These are phyloP conservation scores for Ogataea salicorniae DNA, from an alignment of 805 yeast species.

Conservation along the genomic window DNA sequence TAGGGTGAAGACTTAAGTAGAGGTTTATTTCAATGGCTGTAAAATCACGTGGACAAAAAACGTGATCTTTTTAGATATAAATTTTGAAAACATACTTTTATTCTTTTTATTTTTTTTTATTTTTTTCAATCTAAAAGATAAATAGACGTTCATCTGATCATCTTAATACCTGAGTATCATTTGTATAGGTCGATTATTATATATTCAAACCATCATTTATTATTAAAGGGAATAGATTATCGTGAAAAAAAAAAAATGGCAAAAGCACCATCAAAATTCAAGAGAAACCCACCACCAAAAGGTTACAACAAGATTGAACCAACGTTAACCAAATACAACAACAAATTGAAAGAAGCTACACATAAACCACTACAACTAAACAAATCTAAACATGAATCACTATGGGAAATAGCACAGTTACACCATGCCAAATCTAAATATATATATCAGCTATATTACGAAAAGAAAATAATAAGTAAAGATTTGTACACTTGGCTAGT, in stretches of 20 bases:
- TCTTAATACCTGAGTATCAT: too few species aligned
- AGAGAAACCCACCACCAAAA: conserved; percentile 53
- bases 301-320: conserved; percentile 69
- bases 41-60: too few species aligned
- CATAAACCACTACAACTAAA: conserved; percentile 33
- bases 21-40: too few species aligned
- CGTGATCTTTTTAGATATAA: too few species aligned
- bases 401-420: conserved; percentile 69
- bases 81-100: too few species aligned
- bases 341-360: conserved; percentile 52
- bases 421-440: conserved; percentile 74
- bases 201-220: too few species aligned
- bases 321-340: conserved; percentile 54
- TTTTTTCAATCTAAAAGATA: too few species aligned
- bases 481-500: conserved; percentile 72
- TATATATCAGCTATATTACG: conserved; percentile 67
- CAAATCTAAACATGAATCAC: conserved; percentile 48
- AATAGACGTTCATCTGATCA: too few species aligned
- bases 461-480: conserved; percentile 58
- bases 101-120: too few species aligned
- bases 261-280: conserved; percentile 22
- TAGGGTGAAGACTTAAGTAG: too few species aligned
- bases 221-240: too few species aligned
- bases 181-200: too few species aligned
- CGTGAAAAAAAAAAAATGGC: background rate